Percentiles rank a stretch among this genome's conserved stretches.
phyloP scores from a whole-genome alignment of 2,329 filamentous ascomycete genomes.

The Leptographium wingfieldii region DNA sequence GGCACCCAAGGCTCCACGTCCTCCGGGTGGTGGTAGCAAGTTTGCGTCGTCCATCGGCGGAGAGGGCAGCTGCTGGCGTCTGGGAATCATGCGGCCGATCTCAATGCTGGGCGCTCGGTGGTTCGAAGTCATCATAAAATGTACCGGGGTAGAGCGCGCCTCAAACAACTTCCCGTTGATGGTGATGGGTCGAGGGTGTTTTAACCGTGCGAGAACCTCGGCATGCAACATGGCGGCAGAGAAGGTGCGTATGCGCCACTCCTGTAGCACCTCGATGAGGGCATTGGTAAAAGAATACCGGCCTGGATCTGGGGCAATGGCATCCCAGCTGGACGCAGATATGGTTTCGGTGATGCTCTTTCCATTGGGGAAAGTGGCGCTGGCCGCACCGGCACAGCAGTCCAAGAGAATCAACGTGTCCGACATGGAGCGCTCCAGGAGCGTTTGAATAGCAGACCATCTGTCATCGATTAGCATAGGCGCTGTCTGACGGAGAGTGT shows the following conservation, averaged over 20 bases:
- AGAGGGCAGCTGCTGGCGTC: slow-evolving; percentile 23
- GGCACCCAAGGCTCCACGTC: slow-evolving; percentile 10
- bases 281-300: slow-evolving; percentile 47
- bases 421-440: slow-evolving; percentile 42
- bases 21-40: slow-evolving; percentile 9
- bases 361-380: slow-evolving; percentile 44
- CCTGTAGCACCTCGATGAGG: slow-evolving; percentile 44
- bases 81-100: slow-evolving; percentile 28
- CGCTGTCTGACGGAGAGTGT: not conserved
- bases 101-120: slow-evolving; percentile 47
- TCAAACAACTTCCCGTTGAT: slow-evolving; percentile 46
- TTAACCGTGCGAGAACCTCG: slow-evolving; percentile 45
- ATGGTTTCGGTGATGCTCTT: slow-evolving; percentile 49
- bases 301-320: slow-evolving; percentile 46
- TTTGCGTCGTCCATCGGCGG: slow-evolving; percentile 19
- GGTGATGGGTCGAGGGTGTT: slow-evolving; percentile 44
- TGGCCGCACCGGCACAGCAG: slow-evolving; percentile 47
- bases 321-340: slow-evolving; percentile 49
- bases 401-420: slow-evolving; percentile 46
- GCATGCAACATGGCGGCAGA: slow-evolving; percentile 50
- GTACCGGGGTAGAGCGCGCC: slow-evolving; percentile 44
- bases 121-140: slow-evolving; percentile 52
- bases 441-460: slow-evolving; percentile 48
- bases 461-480: slow-evolving; percentile 9
- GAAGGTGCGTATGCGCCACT: slow-evolving; percentile 41